Base-by-base conservation (phyloP, 1,139 yeast genomes). In the Pichia sp. region DNA sequence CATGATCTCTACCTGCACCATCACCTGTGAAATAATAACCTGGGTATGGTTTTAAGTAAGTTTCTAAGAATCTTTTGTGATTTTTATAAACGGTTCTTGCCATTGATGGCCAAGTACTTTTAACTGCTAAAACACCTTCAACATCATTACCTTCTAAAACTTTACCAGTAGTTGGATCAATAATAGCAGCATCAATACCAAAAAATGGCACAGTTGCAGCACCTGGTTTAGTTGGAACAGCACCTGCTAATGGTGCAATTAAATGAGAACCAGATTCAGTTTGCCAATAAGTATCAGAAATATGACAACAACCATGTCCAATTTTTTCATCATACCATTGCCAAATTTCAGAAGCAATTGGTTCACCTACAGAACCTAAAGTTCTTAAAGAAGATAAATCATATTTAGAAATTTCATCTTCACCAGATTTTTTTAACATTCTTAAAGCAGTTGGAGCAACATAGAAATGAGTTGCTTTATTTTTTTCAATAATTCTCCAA, bases 361-460 rank as follows among this genome's bases (percentile, higher is more conserved):
- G 98, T 72, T 92, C 98, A 67, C 98, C 98, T 50, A 92, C 98
- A 28, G 97, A 89, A 56, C 98, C 98, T 59, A 92, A 76, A 40
- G 95, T 89, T 72, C 98, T 84, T 64, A 92, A 76, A 25, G 95
- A 81, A n/a, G 86, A 75, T 55, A 89, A 77, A 66, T 90, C 96
- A 64, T 90, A 89, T 67, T 87, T 83, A 55, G 76, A 79, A 62
- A 84, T 86, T 64, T 85, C 92, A 26, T 68, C 68, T 67, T 86
- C 94, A 59, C 98, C 98, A 47, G 95, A 87, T 69, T 92, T 87
- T 71, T 95, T 87, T 65, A 92, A 82, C 62, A 92, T 77, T 71
- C 98, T 85, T 64, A 92, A 75, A 29, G 97, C 97, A 47, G 98
- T 92, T 63, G 98, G 98, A 16, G 98, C 98, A 55, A 92, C 96